These are phyloP conservation scores for Trichosporon coremiiforme DNA, from an alignment of 1,284 basidiomycete species.

Conservation along the genomic window DNA sequence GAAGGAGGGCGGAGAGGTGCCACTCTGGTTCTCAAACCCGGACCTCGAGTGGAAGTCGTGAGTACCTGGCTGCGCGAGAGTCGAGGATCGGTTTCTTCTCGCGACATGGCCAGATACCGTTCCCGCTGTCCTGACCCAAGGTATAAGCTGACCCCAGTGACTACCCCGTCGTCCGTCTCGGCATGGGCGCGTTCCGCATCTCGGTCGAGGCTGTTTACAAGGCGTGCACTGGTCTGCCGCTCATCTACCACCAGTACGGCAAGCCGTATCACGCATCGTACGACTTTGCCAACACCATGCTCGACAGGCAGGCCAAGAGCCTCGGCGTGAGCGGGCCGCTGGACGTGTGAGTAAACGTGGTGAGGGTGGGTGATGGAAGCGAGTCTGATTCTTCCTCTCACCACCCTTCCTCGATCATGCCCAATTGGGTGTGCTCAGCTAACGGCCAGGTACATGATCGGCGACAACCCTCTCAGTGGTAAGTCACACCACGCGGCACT, in stretches of 20 bases:
- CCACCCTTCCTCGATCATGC: no score
- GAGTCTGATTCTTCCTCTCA: no score
- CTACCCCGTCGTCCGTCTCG: constrained; percentile 75
- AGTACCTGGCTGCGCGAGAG: constrained; percentile 28
- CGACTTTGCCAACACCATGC: constrained; percentile 73
- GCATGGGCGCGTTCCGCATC: constrained; percentile 86
- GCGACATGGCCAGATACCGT: no score
- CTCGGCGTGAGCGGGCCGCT: constrained; percentile 51
- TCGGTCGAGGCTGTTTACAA: constrained; percentile 81
- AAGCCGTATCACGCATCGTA: constrained; percentile 83
- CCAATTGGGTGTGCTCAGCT: no score
- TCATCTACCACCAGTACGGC: constrained; percentile 70
- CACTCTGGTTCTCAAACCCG: constrained; percentile 84
- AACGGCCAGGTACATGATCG: constrained; percentile 30
- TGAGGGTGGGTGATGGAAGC: no score
- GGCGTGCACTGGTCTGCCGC: constrained; percentile 71
- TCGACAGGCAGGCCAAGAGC: constrained; percentile 63
- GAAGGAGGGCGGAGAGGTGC: constrained; percentile 61
- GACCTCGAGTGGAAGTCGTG: constrained; percentile 73
- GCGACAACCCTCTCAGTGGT: constrained; percentile 88
- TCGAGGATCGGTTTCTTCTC: no score
- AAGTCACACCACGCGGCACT: no score
- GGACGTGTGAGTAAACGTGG: constrained; percentile 56
- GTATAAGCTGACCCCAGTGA: constrained; percentile 60
- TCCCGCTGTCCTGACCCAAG: no score